A percentile compares a stretch with the other conserved stretches of the same genome.
These are phyloP conservation scores for Metschnikowia orientalis DNA, from an alignment of 805 yeast species.

Conservation along the genomic window DNA sequence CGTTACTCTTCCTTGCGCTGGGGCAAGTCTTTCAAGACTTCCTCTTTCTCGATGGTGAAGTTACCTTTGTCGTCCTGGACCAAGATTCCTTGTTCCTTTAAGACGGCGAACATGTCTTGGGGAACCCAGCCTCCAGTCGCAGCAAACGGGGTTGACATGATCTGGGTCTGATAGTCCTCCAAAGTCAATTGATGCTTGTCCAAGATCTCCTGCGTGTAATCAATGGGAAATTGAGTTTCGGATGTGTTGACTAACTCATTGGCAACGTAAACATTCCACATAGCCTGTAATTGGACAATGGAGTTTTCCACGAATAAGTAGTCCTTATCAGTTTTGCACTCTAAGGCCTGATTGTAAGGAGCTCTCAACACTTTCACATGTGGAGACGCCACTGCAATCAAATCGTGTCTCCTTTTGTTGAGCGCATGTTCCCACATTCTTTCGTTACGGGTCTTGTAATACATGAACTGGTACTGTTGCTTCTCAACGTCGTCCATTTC, in stretches of 20 bases:
- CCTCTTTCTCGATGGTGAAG: constrained; percentile 29
- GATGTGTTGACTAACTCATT: constrained; percentile 50
- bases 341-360: constrained; percentile 59
- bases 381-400: constrained; percentile 77
- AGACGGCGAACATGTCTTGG: constrained; percentile 79
- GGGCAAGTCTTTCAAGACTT: constrained; percentile 21
- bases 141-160: constrained; percentile 73
- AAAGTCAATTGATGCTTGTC: constrained; percentile 54
- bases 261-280: constrained; percentile 64
- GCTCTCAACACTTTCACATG: constrained; percentile 72
- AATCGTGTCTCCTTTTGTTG: constrained; percentile 57
- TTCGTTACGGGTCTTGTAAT: constrained; percentile 86
- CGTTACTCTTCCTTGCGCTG: constrained; percentile 3
- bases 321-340: constrained; percentile 54
- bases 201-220: constrained; percentile 54
- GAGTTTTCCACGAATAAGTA: constrained; percentile 63
- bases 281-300: constrained; percentile 57
- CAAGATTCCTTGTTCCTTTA: constrained; percentile 64
- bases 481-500: constrained; percentile 66
- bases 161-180: constrained; percentile 62
- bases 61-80: constrained; percentile 49
- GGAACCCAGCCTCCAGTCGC: constrained; percentile 96
- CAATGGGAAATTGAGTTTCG: constrained; percentile 51
- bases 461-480: constrained; percentile 81
- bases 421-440: constrained; percentile 79